Base-by-base conservation (phyloP, 192 early-diverging fungal species). In the Coemansia sp. region DNA sequence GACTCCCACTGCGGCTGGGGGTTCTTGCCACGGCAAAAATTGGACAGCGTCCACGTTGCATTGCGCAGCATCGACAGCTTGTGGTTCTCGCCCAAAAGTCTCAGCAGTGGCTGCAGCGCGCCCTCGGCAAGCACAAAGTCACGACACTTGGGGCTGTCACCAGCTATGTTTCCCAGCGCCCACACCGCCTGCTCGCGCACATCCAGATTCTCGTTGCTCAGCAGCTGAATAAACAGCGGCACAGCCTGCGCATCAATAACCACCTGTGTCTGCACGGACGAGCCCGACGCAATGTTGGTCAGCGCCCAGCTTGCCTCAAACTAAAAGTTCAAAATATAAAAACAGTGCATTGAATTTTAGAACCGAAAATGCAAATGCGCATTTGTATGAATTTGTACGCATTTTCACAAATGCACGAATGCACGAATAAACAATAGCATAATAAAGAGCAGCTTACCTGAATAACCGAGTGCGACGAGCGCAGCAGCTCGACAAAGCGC, bases 91-190 rank as follows among this genome's bases (percentile, higher is more conserved):
- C 89, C 91, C 17, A 99, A 85, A 21, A 99, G 88, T 29, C 74
- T 82, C 39, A 97, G 74, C 54, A 99, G 81, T n/a, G 97, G 95
- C 57, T 82, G 84, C 57, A 99, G 83, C 14, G 94, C 94, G 54
- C 92, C 91, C 54, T 85, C 69, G 2, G 82, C 65, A 22, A 98
- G 86, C 38, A 97, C 95, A 74, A 84, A 91, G 75, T 98, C 94
- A 57, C 97, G 87, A 82, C 93, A 97, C 27, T 75, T 69, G 49
- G 94, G 91, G 65, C 86, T 90, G 85, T 98, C 97, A 27, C 97
- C 97, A 48, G 97, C 97, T 89, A 98, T 98, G 83, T 98, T 98
- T 60, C 97, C 97, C 52, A 98, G 85, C 38, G 97, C 97, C 97
- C 97, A 98, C 61, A 98, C 97, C 48, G 94, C 95, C 87, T 97